These are phyloP conservation scores for Phycomyces blakesleeanus DNA, from an alignment of 192 early-diverging fungal genomes.

Conservation along the genomic window DNA sequence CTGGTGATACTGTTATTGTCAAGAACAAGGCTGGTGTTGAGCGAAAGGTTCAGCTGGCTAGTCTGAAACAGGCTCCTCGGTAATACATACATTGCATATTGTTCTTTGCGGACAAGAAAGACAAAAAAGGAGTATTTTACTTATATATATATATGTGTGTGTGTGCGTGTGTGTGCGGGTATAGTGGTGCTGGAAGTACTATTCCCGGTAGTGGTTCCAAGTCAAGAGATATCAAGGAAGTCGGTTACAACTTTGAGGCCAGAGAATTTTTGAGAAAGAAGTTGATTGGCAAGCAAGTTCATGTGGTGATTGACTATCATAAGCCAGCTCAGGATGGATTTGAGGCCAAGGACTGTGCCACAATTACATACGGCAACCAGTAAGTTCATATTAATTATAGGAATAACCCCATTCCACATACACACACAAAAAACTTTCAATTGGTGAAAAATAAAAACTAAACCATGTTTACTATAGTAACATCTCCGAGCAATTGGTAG, in stretches of 20 bases:
- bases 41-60: slow-evolving; percentile 41
- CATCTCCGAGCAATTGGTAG: slow-evolving; percentile 56
- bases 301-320: slow-evolving; percentile 73
- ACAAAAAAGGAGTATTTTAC: no score
- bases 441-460: neutral
- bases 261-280: slow-evolving; percentile 84
- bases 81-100: neutral
- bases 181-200: slow-evolving; percentile 18
- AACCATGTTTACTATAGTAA: slow-evolving; percentile 32
- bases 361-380: slow-evolving; percentile 60
- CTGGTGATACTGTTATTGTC: slow-evolving; percentile 54
- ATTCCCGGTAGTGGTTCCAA: slow-evolving; percentile 45
- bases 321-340: slow-evolving; percentile 86
- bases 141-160: no score
- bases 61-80: slow-evolving; percentile 37
- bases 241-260: slow-evolving; percentile 82
- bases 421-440: no score
- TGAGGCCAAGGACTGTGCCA: slow-evolving; percentile 86
- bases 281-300: slow-evolving; percentile 82
- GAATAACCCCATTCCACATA: no score
- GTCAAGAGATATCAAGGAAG: slow-evolving; percentile 66
- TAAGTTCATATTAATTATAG: neutral
- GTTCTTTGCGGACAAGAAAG: neutral
- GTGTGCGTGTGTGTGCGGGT: no score
- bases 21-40: slow-evolving; percentile 33